These are phyloP conservation scores for Trametes cingulata DNA, from an alignment of 768 basidiomycete species.

Conservation along the genomic window DNA sequence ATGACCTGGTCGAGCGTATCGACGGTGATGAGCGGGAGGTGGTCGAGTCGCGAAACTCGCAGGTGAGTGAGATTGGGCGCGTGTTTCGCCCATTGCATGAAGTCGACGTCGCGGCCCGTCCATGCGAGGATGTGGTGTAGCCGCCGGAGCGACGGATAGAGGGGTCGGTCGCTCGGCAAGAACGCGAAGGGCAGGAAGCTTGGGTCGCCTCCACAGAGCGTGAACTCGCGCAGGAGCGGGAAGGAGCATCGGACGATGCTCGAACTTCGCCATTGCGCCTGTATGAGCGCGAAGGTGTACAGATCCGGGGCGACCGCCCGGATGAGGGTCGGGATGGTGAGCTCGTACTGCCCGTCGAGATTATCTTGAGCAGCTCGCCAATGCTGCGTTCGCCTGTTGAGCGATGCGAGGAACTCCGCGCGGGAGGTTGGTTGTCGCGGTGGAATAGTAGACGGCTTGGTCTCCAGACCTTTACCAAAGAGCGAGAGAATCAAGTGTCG, in stretches of 20 bases:
- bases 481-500: conserved; percentile 19
- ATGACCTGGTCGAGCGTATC: conserved; percentile 14
- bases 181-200: conserved; percentile 18
- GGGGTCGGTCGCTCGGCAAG: conserved; percentile 2
- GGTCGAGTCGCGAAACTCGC: conserved; percentile 18
- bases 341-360: conserved; percentile 19
- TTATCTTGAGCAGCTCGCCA: conserved; percentile 15
- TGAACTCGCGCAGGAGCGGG: conserved; percentile 16
- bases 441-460: not conserved
- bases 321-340: conserved; percentile 12
- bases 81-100: conserved; percentile 16
- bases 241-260: conserved; percentile 9
- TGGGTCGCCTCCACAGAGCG: conserved; percentile 17
- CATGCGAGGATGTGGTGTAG: conserved; percentile 18
- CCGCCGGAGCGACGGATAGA: conserved; percentile 17
- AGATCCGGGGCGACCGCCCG: conserved; percentile 20
- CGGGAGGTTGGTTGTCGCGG: not conserved
- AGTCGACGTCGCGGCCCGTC: conserved; percentile 16
- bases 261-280: conserved; percentile 17
- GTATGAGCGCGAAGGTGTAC: conserved; percentile 13
- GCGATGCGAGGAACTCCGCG: conserved; percentile 14
- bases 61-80: conserved; percentile 18
- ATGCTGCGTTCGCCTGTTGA: conserved; percentile 12
- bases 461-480: conserved; percentile 2
- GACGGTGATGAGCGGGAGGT: conserved; percentile 8